Base-by-base conservation (phyloP, 192 early-diverging fungal species). In the Coemansia sp. region DNA sequence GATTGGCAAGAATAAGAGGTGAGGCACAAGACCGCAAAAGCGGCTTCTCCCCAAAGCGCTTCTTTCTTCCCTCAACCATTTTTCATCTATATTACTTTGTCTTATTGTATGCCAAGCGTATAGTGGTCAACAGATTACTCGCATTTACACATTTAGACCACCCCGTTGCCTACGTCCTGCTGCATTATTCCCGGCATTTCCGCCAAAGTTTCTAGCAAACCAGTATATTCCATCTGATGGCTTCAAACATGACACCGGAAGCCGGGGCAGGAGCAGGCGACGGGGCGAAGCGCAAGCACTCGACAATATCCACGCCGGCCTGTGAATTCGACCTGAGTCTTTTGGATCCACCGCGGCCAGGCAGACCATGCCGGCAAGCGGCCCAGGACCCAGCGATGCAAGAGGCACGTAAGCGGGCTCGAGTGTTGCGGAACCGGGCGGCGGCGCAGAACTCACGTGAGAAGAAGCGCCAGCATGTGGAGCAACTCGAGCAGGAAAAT, bases 341-440 rank as follows among this genome's bases (percentile, higher is more conserved):
- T 23, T 66, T 80, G 59, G 72, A 67, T 17, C 65, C 72, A 15
- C 77, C 77, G 43, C 72, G 77, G 51, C 72, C 77, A 25, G 77
- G 77, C 21, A 62, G 77, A 25, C 77, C 77, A 37, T 59, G 69
- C 22, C 65, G 77, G 45, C 66, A 57, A 54, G 61, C 65, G 43
- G 51, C 69, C 29, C 65, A 73, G 53, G 77, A 80, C 61, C 77
- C 77, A 35, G 65, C 62, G 11, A 74, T 80, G 77, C 77, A 80
- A 63, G 77, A 80, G 63, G 77, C 77, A 8, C 77, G 77, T 52
- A 80, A 80, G 56, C 77, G 77, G 21, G 90, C 91, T 53, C 87
- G 94, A 15, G 72, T 97, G 56, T 88, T 97, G 66, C 94, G 93
- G 76, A 97, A 97, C 72, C 87, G 94, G 11, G 92, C 90, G 11